These are phyloP conservation scores for Plasmodium chabaudi DNA, from an alignment of 169 alveolate genomes.

Conservation along the genomic window DNA sequence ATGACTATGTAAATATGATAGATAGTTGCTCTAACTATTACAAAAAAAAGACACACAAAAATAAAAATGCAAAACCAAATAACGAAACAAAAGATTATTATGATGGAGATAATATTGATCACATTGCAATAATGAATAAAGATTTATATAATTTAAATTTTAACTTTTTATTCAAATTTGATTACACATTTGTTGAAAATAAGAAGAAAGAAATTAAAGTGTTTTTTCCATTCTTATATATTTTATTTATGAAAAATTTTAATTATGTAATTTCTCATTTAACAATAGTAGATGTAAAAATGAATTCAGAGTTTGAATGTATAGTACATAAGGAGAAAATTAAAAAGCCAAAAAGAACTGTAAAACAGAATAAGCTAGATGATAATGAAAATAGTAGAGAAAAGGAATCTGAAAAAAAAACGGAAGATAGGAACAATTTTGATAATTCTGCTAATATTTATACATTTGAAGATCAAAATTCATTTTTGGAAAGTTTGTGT, in stretches of 20 bases:
- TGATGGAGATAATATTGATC: conserved; percentile 18
- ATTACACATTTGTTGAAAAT: conserved; percentile 14
- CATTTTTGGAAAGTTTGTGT: background rate
- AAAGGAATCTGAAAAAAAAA: too few relatives aligned
- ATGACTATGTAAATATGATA: conserved; percentile 39
- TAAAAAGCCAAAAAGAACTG: conserved; percentile 3
- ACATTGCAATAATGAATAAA: conserved; percentile 69
- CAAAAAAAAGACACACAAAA: background rate
- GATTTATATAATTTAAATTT: conserved; percentile 67
- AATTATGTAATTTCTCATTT: conserved; percentile 65
- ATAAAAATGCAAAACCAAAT: background rate
- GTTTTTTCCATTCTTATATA: conserved; percentile 38
- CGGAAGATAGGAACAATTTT: background rate
- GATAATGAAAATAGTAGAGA: background rate
- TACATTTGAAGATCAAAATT: too few relatives aligned
- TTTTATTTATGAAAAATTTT: conserved; percentile 66
- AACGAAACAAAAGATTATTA: background rate
- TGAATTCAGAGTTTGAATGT: background rate
- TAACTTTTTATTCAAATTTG: conserved; percentile 44
- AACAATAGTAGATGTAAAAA: conserved; percentile 62
- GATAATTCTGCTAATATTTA: background rate
- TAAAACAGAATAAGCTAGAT: background rate
- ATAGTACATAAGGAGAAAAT: background rate
- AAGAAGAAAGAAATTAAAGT: conserved; percentile 22
- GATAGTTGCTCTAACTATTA: conserved; percentile 69